phyloP scores from a whole-genome alignment of 495 filamentous ascomycete genomes.

The Annulohypoxylon moriforme region DNA sequence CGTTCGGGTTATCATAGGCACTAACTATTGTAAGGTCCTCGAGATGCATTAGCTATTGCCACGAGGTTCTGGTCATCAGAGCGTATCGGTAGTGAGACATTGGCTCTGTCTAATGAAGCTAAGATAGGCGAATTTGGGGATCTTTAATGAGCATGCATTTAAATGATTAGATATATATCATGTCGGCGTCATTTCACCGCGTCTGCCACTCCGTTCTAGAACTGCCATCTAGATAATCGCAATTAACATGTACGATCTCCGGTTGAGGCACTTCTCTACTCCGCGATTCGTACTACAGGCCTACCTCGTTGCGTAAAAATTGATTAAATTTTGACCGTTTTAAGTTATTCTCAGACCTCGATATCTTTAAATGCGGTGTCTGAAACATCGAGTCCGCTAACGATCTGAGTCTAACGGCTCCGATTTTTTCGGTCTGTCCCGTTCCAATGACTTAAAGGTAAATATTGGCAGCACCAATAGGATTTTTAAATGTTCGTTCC shows the following conservation, averaged over 20 bases:
- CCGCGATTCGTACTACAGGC: neutral
- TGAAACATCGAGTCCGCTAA: slow-evolving; percentile 27
- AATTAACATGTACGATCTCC: neutral
- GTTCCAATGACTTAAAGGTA: slow-evolving; percentile 3
- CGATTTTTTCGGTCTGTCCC: slow-evolving; percentile 10
- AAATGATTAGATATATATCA: neutral
- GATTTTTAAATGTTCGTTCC: neutral
- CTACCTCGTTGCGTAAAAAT: neutral
- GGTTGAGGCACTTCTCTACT: neutral
- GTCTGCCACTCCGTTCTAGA: neutral
- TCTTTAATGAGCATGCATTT: neutral
- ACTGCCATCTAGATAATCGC: neutral
- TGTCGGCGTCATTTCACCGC: neutral
- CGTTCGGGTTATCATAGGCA: neutral
- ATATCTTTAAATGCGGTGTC: slow-evolving; percentile 9
- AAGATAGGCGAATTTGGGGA: neutral
- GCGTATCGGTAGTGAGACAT: neutral
- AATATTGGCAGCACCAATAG: neutral
- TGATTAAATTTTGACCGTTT: neutral
- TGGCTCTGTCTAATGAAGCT: neutral
- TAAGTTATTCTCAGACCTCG: slow-evolving; percentile 15
- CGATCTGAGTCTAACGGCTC: slow-evolving; percentile 12
- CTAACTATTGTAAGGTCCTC: neutral
- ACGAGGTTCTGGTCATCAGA: slow-evolving; percentile 13
- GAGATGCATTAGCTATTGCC: neutral